Conservation (phyloP, 768 basidiomycete species). For the Phlebiopsis flavidoalba region DNA sequence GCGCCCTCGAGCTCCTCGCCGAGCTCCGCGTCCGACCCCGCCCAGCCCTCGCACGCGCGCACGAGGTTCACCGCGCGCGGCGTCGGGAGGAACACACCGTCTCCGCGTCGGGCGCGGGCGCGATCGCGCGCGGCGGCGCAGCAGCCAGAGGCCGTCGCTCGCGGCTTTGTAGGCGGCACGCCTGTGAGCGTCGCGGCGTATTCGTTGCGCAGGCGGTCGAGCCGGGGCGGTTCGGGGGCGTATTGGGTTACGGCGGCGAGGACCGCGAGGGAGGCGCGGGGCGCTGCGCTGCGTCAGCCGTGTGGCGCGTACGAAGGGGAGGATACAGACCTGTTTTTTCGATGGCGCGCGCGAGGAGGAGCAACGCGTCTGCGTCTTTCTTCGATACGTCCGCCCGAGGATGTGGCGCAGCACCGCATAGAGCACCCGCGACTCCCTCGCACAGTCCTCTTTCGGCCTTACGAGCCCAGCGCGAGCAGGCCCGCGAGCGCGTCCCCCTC, state of each 20-base stretch:
- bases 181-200: conserved; percentile 77
- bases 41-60: conserved; percentile 83
- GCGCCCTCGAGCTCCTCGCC: conserved; percentile 75
- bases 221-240: conserved; percentile 62
- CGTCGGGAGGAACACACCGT: conserved; percentile 83
- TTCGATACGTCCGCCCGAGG: conserved; percentile 52
- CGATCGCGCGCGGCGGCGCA: conserved; percentile 68
- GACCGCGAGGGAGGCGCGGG: conserved; percentile 64
- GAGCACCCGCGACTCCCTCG: conserved; percentile 55
- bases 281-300: conserved; percentile 41
- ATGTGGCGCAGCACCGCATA: conserved; percentile 54
- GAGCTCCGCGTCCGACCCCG: conserved; percentile 54
- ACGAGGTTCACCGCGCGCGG: conserved; percentile 83
- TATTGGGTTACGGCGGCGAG: conserved; percentile 53
- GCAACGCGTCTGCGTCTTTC: conserved; percentile 73
- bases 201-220: conserved; percentile 86
- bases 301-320: background rate
- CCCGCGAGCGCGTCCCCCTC: conserved; percentile 22
- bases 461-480: conserved; percentile 32
- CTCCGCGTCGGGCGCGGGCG: conserved; percentile 71
- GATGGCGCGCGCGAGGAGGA: conserved; percentile 58
- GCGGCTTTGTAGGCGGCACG: conserved; percentile 56
- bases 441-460: conserved; percentile 33
- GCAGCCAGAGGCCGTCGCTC: conserved; percentile 58
- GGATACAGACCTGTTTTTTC: conserved; percentile 53